Conservation (phyloP, 495 filamentous ascomycete genomes). For the Aspergillus ellipticus region DNA sequence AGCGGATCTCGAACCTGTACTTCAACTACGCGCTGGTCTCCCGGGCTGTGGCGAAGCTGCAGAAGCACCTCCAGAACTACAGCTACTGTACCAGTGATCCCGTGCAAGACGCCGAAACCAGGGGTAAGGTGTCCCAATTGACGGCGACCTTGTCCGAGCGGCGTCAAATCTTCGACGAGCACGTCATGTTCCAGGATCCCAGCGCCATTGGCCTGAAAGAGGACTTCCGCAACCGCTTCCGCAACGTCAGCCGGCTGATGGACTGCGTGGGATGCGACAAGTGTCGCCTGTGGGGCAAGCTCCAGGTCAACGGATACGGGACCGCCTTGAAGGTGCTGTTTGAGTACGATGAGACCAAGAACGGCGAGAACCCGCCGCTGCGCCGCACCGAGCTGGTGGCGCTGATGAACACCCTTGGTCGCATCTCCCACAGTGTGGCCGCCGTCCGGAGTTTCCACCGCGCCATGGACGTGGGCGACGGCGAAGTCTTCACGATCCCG, state of each 20-base stretch:
- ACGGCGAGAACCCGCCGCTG: conserved; percentile 68
- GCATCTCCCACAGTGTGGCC: conserved; percentile 72
- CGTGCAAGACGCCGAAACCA: conserved; percentile 72
- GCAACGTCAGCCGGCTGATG: conserved; percentile 94
- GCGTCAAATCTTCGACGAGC: conserved; percentile 87
- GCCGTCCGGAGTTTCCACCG: conserved; percentile 73
- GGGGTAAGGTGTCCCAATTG: conserved; percentile 70
- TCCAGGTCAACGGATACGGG: conserved; percentile 95
- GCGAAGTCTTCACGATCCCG: conserved; percentile 33
- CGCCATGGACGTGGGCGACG: conserved; percentile 41
- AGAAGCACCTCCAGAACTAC: conserved; percentile 74
- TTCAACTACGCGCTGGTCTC: conserved; percentile 96
- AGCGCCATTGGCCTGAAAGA: conserved; percentile 78
- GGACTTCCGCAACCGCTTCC: conserved; percentile 95
- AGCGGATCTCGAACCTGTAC: conserved; percentile 94
- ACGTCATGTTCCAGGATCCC: conserved; percentile 76
- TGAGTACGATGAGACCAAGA: conserved; percentile 82
- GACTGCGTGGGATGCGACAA: conserved; percentile 99
- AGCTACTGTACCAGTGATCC: conserved; percentile 89
- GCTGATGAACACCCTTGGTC: conserved; percentile 86
- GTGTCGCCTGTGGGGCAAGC: conserved; percentile 95
- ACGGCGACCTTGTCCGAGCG: conserved; percentile 60
- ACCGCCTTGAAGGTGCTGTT: conserved; percentile 94
- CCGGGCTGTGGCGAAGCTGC: conserved; percentile 88
- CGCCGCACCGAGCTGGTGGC: conserved; percentile 90